These are phyloP conservation scores for Cajanus cajan DNA, from an alignment of 306 rosid species.

Conservation along the genomic window DNA sequence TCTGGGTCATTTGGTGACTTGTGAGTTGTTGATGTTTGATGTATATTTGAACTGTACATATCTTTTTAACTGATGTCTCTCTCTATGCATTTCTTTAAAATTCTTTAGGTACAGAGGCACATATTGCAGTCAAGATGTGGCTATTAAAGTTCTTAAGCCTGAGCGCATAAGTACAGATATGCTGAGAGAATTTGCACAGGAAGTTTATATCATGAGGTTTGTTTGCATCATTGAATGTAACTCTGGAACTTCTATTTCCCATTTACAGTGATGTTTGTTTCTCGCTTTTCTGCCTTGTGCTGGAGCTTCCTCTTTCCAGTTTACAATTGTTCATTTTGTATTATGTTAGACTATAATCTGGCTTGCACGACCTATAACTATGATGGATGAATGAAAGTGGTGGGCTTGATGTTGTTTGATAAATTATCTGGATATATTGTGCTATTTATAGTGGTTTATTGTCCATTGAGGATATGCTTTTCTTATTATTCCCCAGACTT, in stretches of 20 bases:
- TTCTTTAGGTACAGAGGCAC: constrained; percentile 80
- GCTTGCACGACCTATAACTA: neutral
- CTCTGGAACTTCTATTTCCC: constrained; percentile 25
- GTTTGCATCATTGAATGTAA: constrained; percentile 35
- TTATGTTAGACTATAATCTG: neutral
- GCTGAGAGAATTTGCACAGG: constrained; percentile 93
- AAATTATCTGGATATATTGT: constrained; percentile 6
- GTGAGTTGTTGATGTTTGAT: constrained; percentile 58
- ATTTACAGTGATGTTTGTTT: constrained; percentile 5
- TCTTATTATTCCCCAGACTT: neutral
- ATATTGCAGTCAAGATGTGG: constrained; percentile 96
- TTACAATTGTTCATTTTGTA: constrained; percentile 11
- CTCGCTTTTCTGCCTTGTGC: constrained; percentile 11
- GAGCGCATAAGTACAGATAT: constrained; percentile 81
- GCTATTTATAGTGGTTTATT: neutral
- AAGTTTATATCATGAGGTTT: constrained; percentile 97
- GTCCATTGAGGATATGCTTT: neutral
- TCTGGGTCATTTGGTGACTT: constrained; percentile 95
- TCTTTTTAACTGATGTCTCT: constrained; percentile 41
- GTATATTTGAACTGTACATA: constrained; percentile 25
- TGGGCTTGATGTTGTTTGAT: constrained; percentile 1
- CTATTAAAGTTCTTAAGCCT: constrained; percentile 86
- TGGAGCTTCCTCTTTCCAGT: constrained; percentile 3
- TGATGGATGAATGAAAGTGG: neutral
- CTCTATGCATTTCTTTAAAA: constrained; percentile 21